Conservation (phyloP, 768 basidiomycete genomes). For the Dacryopinax primogenitus region DNA sequence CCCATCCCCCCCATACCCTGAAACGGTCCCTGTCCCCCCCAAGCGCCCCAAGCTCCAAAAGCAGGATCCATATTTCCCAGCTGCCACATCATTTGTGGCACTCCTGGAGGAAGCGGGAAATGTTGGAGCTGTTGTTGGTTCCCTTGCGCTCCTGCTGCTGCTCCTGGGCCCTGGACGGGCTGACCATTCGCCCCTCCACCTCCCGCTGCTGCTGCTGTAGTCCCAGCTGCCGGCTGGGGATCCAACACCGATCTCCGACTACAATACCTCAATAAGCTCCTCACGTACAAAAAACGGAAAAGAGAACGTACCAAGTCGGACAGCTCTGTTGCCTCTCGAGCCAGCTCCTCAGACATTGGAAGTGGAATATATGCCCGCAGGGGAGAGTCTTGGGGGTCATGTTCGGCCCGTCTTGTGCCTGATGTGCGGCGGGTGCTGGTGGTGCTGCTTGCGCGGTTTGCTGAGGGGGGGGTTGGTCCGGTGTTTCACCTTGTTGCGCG, state of each 20-base stretch:
- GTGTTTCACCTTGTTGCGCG: too few species aligned
- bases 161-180: slow-evolving; percentile 20
- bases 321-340: slow-evolving; percentile 97
- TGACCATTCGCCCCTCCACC: slow-evolving; percentile 26
- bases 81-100: slow-evolving; percentile 15
- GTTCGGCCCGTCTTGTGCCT: slow-evolving; percentile 56
- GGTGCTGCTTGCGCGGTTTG: slow-evolving; percentile 12
- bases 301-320: slow-evolving; percentile 73
- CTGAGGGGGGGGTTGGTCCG: not conserved
- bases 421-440: slow-evolving; percentile 12
- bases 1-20: not conserved
- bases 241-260: slow-evolving; percentile 73
- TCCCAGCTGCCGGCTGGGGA: slow-evolving; percentile 21
- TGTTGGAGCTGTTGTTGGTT: slow-evolving; percentile 14
- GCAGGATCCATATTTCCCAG: slow-evolving; percentile 16
- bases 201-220: slow-evolving; percentile 25
- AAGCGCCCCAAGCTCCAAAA: slow-evolving; percentile 9
- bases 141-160: slow-evolving; percentile 10
- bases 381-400: slow-evolving; percentile 93
- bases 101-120: slow-evolving; percentile 16
- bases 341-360: slow-evolving; percentile 94
- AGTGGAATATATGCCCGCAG: slow-evolving; percentile 97
- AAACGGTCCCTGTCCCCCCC: not conserved
- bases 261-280: slow-evolving; percentile 8
- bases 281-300: slow-evolving; percentile 7